Evolutionary conservation across 768 basidiomycete species (phyloP).

Genomic region (Boletus sp.): DNA sequence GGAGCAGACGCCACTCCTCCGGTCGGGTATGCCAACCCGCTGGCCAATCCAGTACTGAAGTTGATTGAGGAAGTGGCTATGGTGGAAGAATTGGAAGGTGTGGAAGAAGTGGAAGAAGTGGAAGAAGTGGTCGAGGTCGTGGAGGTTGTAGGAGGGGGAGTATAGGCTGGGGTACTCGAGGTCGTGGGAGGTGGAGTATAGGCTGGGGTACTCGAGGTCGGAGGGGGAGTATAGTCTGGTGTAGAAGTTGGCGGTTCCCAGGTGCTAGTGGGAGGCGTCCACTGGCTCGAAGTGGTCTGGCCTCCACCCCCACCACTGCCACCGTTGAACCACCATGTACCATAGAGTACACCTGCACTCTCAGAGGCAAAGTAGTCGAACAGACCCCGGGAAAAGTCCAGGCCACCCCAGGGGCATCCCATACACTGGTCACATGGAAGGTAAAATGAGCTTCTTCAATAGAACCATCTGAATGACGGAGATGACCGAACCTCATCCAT

Average conservation of each 20-base stretch:
- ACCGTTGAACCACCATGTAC: constrained; percentile 56
- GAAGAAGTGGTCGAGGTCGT: constrained; percentile 23
- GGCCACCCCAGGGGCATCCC: constrained; percentile 59
- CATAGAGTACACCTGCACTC: constrained; percentile 54
- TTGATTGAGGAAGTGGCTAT: constrained; percentile 22
- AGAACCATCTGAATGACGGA: neutral
- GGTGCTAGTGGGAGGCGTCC: constrained; percentile 14
- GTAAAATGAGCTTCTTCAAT: neutral
- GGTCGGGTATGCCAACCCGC: constrained; percentile 27
- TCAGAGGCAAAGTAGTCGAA: constrained; percentile 59
- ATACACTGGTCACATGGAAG: constrained; percentile 47
- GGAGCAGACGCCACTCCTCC: constrained; percentile 32
- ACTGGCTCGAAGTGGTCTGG: constrained; percentile 8
- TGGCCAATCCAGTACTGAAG: constrained; percentile 18
- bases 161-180: constrained; percentile 20
- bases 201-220: constrained; percentile 15
- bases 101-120: constrained; percentile 10
- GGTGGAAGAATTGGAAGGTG: constrained; percentile 17
- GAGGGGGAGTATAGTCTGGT: constrained; percentile 18
- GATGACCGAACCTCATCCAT: constrained; percentile 53
- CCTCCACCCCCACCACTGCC: constrained; percentile 31
- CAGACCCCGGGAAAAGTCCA: constrained; percentile 68
- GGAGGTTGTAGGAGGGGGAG: constrained; percentile 23
- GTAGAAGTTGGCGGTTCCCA: constrained; percentile 25
- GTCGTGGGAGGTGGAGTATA: constrained; percentile 22